Percentiles rank a stretch among this genome's conserved stretches.
Evolutionary conservation across 2,329 filamentous ascomycete genomes (phyloP).

Genomic region (Stachybotrys elegans): DNA sequence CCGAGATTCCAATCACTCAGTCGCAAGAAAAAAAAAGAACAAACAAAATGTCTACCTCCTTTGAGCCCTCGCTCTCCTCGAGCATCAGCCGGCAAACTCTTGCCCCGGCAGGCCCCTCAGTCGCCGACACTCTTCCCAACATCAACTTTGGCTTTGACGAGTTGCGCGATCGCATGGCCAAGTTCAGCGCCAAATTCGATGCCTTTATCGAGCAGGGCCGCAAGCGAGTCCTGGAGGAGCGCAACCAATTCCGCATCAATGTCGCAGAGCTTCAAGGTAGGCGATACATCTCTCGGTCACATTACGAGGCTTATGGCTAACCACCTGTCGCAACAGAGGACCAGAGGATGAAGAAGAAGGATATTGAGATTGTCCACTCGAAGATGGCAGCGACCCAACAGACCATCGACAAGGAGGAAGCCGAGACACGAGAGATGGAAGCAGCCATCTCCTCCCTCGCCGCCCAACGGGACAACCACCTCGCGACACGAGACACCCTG

Average conservation of each 20-base stretch:
- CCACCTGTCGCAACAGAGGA: slow-evolving; percentile 60
- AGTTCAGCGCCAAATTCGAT: slow-evolving; percentile 87
- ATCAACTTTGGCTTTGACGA: slow-evolving; percentile 97
- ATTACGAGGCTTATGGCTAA: neutral
- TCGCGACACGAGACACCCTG: slow-evolving; percentile 50
- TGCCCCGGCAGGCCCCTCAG: slow-evolving; percentile 55
- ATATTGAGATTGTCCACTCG: slow-evolving; percentile 76
- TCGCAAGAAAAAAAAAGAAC: no score
- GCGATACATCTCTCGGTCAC: slow-evolving; percentile 8
- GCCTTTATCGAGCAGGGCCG: slow-evolving; percentile 88
- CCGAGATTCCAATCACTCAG: no score
- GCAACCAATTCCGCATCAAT: slow-evolving; percentile 89
- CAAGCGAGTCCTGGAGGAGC: slow-evolving; percentile 84
- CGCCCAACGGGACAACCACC: slow-evolving; percentile 56
- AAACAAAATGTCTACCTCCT: slow-evolving; percentile 50
- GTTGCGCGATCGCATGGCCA: slow-evolving; percentile 88
- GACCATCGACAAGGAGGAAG: slow-evolving; percentile 69
- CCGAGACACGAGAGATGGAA: slow-evolving; percentile 73
- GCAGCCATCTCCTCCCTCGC: slow-evolving; percentile 53
- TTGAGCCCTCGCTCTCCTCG: slow-evolving; percentile 65
- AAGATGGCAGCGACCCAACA: slow-evolving; percentile 68
- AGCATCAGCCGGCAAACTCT: slow-evolving; percentile 55
- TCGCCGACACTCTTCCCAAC: slow-evolving; percentile 75
- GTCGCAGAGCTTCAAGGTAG: slow-evolving; percentile 85
- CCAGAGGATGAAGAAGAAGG: slow-evolving; percentile 80